Conservation (phyloP, 2,329 filamentous ascomycete species). For the Trichoderma pleuroti region DNA sequence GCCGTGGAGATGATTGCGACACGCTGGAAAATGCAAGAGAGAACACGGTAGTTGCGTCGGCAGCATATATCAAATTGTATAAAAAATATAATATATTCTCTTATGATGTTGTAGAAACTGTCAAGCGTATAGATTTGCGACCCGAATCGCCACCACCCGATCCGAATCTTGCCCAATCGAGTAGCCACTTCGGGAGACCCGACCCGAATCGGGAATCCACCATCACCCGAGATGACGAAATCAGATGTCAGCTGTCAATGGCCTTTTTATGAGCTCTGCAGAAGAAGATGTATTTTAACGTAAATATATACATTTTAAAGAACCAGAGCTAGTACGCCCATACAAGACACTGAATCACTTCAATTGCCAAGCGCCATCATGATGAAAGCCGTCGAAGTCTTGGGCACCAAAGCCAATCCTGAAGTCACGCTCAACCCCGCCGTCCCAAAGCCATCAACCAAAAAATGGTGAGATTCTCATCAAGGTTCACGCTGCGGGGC, state of each 20-base stretch:
- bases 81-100: neutral
- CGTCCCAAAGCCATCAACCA: slow-evolving; percentile 22
- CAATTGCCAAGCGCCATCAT: neutral
- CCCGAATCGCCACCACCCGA: neutral
- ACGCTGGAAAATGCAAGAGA: neutral
- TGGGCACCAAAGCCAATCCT: slow-evolving; percentile 25
- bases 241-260: neutral
- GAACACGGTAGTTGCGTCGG: neutral
- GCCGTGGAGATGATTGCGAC: neutral
- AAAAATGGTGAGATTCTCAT: slow-evolving; percentile 28
- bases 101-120: neutral
- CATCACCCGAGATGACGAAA: slow-evolving; percentile 11
- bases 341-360: neutral
- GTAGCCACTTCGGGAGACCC: neutral
- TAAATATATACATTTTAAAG: neutral
- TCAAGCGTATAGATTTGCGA: neutral
- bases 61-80: neutral
- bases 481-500: slow-evolving; percentile 31
- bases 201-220: slow-evolving; percentile 6
- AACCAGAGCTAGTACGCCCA: neutral
- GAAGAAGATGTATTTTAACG: neutral
- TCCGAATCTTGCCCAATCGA: slow-evolving; percentile 10
- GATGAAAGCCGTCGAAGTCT: slow-evolving; percentile 36
- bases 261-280: neutral
- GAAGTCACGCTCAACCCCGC: slow-evolving; percentile 20